Evolutionary conservation across 1,284 basidiomycete species (phyloP), one percentile per base, ranked within the genome.

Genomic region (Puccinia hordei): DNA sequence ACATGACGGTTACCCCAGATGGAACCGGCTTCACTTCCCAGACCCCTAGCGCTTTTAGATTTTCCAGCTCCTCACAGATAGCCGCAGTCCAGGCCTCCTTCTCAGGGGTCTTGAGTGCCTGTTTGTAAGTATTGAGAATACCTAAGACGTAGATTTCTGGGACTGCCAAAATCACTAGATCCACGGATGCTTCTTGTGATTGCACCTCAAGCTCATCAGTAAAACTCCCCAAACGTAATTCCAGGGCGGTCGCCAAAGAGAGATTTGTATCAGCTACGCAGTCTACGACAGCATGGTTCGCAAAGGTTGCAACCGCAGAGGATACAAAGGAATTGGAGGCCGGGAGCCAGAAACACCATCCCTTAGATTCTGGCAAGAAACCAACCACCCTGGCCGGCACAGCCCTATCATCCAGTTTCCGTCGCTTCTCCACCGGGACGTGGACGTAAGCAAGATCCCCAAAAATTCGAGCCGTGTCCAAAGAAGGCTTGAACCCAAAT

Each of bases 341-440:
- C 1, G 68, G 68, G 12, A 71, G 5, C n/a, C 27, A 71, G 30
- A 71, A 71, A 9, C 22, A 4, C 68, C 68, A 71, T 3, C 68
- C 68, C 22, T 71, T 71, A 13, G 41, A 46, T 5, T 71, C 13
- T 5, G 68, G 68, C 6, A 71, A 33, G 30, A 27, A 19, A 19
- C 4, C 41, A 9, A 71, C 68, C 10, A 33, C 46, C 30, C 19
- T 19, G 22, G 5, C 68, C 4, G 8, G 17, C 5, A 3, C 3
- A 2, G 68, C 68, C 4, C 46, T n/a, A 12, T 33, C 24, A 19
- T 71, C 68, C 1, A 71, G 46, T 24, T 71, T 71, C n/a, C n/a
- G n/a, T n/a, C n/a, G n/a, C n/a, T n/a, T n/a, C n/a, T n/a, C n/a
- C n/a, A n/a, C n/a, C n/a, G n/a, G n/a, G n/a, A n/a, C n/a, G n/a